Conservation (phyloP, 2,329 filamentous ascomycete genomes). For the Apiospora hydei region DNA sequence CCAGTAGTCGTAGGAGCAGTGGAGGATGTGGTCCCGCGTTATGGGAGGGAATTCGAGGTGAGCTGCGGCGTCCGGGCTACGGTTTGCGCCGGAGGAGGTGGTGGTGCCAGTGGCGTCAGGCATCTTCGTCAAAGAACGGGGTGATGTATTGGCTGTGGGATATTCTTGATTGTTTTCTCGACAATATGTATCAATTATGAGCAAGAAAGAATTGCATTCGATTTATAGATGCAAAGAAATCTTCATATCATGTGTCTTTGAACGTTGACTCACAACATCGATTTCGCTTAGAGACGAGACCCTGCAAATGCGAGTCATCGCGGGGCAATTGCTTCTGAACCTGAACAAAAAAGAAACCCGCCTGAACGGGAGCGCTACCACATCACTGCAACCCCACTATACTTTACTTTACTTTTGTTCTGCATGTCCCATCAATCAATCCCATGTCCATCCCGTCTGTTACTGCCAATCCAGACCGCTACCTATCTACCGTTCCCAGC, state of each 20-base stretch:
- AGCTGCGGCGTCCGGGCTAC: slow-evolving; percentile 35
- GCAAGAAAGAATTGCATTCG: no score
- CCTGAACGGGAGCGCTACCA: not conserved
- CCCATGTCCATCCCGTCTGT: not conserved
- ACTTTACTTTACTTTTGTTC: not conserved
- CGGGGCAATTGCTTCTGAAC: slow-evolving; percentile 25
- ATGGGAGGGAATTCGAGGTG: slow-evolving; percentile 74
- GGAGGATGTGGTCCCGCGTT: slow-evolving; percentile 84
- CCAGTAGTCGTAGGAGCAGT: slow-evolving; percentile 95
- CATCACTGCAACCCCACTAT: slow-evolving; percentile 18
- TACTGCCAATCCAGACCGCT: slow-evolving; percentile 33
- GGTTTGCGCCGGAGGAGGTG: slow-evolving; percentile 27
- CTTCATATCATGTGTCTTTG: not conserved
- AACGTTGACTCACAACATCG: slow-evolving; percentile 2
- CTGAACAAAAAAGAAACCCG: not conserved
- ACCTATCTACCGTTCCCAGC: slow-evolving; percentile 23
- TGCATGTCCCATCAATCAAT: not conserved
- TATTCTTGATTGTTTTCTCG: not conserved
- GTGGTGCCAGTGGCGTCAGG: slow-evolving; percentile 35
- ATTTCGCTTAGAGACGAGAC: not conserved
- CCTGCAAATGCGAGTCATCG: slow-evolving; percentile 27
- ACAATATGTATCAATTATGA: no score
- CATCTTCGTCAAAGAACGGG: slow-evolving; percentile 36
- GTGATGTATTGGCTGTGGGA: not conserved
- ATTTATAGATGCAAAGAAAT: not conserved